Percentiles rank a stretch among this genome's conserved stretches.
These are phyloP conservation scores for Arxiozyma slooffiae DNA, from an alignment of 1,139 yeast genomes.

Conservation along the genomic window DNA sequence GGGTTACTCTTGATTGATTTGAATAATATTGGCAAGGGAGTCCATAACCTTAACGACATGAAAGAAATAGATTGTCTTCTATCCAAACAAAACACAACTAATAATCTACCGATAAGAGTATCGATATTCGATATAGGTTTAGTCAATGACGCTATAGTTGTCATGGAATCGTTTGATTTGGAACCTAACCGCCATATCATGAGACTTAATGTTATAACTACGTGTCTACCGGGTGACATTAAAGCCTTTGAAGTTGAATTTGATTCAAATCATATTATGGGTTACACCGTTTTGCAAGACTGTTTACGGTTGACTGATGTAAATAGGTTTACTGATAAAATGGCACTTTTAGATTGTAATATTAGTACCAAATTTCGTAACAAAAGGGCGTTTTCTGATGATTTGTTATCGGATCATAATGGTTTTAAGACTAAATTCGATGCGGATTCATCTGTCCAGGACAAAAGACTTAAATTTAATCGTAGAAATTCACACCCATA, in stretches of 20 bases:
- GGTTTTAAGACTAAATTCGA: neutral
- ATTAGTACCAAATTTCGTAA: neutral
- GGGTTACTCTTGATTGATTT: slow-evolving; percentile 21
- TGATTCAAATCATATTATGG: slow-evolving; percentile 14
- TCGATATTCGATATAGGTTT: slow-evolving; percentile 19
- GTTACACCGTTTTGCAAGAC: slow-evolving; percentile 15
- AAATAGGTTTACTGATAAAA: slow-evolving; percentile 18
- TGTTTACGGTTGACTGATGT: slow-evolving; percentile 11
- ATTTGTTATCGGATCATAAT: no score
- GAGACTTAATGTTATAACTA: slow-evolving; percentile 13
- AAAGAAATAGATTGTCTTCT: neutral
- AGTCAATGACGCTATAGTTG: slow-evolving; percentile 20
- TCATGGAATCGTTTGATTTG: slow-evolving; percentile 12
- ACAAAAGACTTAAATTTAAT: neutral
- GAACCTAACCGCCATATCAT: slow-evolving; percentile 4
- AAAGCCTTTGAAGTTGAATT: slow-evolving; percentile 18
- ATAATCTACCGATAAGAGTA: slow-evolving; percentile 13
- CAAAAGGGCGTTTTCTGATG: neutral
- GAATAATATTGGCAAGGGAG: slow-evolving; percentile 8
- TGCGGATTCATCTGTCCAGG: neutral
- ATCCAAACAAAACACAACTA: slow-evolving; percentile 6
- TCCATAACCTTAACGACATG: neutral
- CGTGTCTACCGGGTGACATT: slow-evolving; percentile 18
- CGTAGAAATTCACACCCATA: neutral
- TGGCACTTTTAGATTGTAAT: slow-evolving; percentile 5